phyloP scores from a whole-genome alignment of 1,284 basidiomycete species.

The Puccinia brachypodii region DNA sequence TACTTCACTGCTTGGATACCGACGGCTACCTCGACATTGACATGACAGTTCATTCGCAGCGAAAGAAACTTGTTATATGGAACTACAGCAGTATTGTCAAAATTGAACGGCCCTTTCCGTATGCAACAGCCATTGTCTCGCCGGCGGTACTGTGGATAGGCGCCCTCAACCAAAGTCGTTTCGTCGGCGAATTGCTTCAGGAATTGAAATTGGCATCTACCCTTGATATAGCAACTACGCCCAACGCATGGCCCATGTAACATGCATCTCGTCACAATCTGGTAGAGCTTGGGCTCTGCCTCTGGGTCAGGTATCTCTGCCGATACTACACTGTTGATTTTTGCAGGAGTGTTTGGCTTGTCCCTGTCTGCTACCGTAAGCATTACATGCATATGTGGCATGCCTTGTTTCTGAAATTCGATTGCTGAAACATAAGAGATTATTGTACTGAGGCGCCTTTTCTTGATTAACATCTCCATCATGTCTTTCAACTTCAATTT shows the following conservation, averaged over 20 bases:
- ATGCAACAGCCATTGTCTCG: background rate
- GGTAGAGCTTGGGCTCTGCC: slow-evolving; percentile 58
- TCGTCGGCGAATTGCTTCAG: slow-evolving; percentile 58
- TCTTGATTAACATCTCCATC: slow-evolving; percentile 29
- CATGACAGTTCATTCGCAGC: background rate
- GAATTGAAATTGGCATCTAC: slow-evolving; percentile 60
- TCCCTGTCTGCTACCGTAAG: background rate
- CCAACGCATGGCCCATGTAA: slow-evolving; percentile 61
- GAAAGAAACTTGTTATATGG: slow-evolving; percentile 8
- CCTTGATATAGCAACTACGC: slow-evolving; percentile 58
- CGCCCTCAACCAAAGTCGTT: slow-evolving; percentile 58
- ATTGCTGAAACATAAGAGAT: slow-evolving; percentile 60
- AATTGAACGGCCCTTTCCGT: background rate
- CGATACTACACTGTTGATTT: slow-evolving; percentile 59
- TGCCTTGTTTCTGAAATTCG: slow-evolving; percentile 63
- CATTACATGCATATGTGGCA: slow-evolving; percentile 61
- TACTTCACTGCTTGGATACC: slow-evolving; percentile 22
- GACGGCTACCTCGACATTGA: slow-evolving; percentile 25
- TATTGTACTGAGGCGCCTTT: slow-evolving; percentile 57
- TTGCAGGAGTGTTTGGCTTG: slow-evolving; percentile 52
- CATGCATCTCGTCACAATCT: slow-evolving; percentile 58
- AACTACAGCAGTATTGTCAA: slow-evolving; percentile 3
- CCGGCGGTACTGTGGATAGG: slow-evolving; percentile 53
- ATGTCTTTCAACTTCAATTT: slow-evolving; percentile 59
- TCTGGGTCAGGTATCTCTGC: slow-evolving; percentile 60